Conservation (phyloP, 2,329 filamentous ascomycete genomes). For the Aspergillus udagawae region DNA sequence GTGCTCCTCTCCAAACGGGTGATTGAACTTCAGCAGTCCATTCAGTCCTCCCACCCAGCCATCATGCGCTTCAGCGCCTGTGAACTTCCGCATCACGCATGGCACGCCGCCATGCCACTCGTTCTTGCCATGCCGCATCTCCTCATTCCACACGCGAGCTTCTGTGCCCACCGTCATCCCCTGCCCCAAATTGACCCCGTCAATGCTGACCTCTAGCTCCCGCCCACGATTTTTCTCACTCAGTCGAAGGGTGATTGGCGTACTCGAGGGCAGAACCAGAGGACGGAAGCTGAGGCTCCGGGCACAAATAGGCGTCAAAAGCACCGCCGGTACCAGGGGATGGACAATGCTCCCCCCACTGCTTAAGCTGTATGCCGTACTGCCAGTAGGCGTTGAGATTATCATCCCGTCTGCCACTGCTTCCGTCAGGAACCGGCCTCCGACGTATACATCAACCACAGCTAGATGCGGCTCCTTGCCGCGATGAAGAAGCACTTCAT, state of each 20-base stretch:
- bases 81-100: slow-evolving; percentile 70
- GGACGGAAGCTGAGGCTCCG: slow-evolving; percentile 89
- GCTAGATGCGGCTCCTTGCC: slow-evolving; percentile 86
- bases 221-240: slow-evolving; percentile 74
- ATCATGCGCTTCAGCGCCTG: slow-evolving; percentile 63
- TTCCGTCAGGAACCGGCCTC: slow-evolving; percentile 84
- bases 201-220: slow-evolving; percentile 74
- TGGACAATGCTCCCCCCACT: slow-evolving; percentile 92
- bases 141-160: slow-evolving; percentile 82
- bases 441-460: slow-evolving; percentile 86
- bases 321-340: slow-evolving; percentile 79
- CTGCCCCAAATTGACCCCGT: slow-evolving; percentile 63
- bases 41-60: slow-evolving; percentile 96
- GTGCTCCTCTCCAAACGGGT: slow-evolving; percentile 75
- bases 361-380: slow-evolving; percentile 91
- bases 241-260: slow-evolving; percentile 74
- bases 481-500: slow-evolving; percentile 90
- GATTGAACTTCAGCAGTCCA: slow-evolving; percentile 92
- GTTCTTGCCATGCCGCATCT: slow-evolving; percentile 54
- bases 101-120: slow-evolving; percentile 77
- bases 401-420: slow-evolving; percentile 94
- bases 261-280: slow-evolving; percentile 80
- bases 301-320: slow-evolving; percentile 92
- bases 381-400: slow-evolving; percentile 88
- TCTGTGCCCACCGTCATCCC: slow-evolving; percentile 74